Conservation (phyloP, 1,284 basidiomycete genomes). For the Butyriboletus appendiculatus region DNA sequence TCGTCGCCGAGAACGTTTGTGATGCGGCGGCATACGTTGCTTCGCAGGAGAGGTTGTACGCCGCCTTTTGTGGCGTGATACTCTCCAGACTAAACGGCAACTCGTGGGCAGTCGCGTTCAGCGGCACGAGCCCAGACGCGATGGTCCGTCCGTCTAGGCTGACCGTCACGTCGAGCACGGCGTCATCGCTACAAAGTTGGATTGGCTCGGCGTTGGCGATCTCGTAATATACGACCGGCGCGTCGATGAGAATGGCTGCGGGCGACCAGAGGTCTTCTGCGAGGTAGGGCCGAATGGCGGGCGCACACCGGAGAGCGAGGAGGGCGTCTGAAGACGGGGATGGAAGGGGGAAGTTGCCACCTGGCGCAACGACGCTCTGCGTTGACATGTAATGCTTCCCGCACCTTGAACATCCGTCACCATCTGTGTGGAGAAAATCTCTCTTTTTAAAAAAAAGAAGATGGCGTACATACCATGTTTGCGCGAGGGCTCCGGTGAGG, state of each 20-base stretch:
- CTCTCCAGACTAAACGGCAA: conserved; percentile 25
- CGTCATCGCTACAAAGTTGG: conserved; percentile 5
- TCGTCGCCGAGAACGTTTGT: conserved; percentile 51
- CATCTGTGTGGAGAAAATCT: too few relatives aligned
- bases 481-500: conserved; percentile 23
- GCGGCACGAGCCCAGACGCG: conserved; percentile 22
- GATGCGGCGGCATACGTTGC: conserved; percentile 20
- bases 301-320: conserved; percentile 34
- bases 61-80: conserved; percentile 24
- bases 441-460: not conserved
- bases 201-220: conserved; percentile 31
- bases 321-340: conserved; percentile 22
- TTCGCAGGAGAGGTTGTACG: conserved; percentile 29
- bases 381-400: conserved; percentile 30
- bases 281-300: conserved; percentile 35
- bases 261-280: conserved; percentile 26
- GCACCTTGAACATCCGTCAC: conserved; percentile 25
- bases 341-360: conserved; percentile 30
- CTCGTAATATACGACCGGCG: conserved; percentile 25
- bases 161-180: conserved; percentile 26
- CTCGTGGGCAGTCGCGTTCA: conserved; percentile 32
- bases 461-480: conserved; percentile 34
- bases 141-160: conserved; percentile 29
- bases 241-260: conserved; percentile 30
- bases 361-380: conserved; percentile 16